These are phyloP conservation scores for Zoysia pacifica DNA, from an alignment of 176 grass and related monocot genomes.

Conservation along the genomic window DNA sequence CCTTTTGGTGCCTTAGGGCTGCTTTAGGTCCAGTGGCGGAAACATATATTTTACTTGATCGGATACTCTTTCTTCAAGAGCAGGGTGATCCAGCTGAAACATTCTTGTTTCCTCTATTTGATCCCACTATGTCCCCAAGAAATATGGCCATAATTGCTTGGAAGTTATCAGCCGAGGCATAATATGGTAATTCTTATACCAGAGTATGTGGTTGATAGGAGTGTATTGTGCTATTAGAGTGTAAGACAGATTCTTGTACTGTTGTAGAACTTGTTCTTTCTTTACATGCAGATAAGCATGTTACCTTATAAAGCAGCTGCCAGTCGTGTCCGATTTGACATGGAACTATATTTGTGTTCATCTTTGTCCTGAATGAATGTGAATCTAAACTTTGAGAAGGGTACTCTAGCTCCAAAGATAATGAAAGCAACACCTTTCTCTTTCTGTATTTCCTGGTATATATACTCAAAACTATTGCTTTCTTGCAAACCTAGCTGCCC, in stretches of 20 bases:
- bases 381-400: slow-evolving; percentile 10
- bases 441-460: slow-evolving; percentile 10
- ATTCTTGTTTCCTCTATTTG: slow-evolving; percentile 71
- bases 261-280: slow-evolving; percentile 16
- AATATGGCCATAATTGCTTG: slow-evolving; percentile 73
- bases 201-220: slow-evolving; percentile 35
- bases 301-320: slow-evolving; percentile 6
- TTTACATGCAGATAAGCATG: slow-evolving; percentile 14
- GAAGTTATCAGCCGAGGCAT: slow-evolving; percentile 49
- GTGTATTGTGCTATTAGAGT: slow-evolving; percentile 23
- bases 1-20: slow-evolving; percentile 92
- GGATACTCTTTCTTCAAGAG: slow-evolving; percentile 86
- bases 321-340: slow-evolving; percentile 13
- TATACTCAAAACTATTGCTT: slow-evolving; percentile 5
- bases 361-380: slow-evolving; percentile 23
- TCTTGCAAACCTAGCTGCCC: background rate
- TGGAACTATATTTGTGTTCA: slow-evolving; percentile 25
- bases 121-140: slow-evolving; percentile 86
- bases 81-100: slow-evolving; percentile 58
- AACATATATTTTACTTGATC: slow-evolving; percentile 92
- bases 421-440: slow-evolving; percentile 21
- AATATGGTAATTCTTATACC: slow-evolving; percentile 49
- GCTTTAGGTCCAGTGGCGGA: slow-evolving; percentile 91
- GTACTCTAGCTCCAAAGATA: slow-evolving; percentile 17
- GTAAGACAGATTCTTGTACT: slow-evolving; percentile 15